Evolutionary conservation across 2,329 filamentous ascomycete genomes (phyloP).

Genomic region (Arthrinium puccinioides): DNA sequence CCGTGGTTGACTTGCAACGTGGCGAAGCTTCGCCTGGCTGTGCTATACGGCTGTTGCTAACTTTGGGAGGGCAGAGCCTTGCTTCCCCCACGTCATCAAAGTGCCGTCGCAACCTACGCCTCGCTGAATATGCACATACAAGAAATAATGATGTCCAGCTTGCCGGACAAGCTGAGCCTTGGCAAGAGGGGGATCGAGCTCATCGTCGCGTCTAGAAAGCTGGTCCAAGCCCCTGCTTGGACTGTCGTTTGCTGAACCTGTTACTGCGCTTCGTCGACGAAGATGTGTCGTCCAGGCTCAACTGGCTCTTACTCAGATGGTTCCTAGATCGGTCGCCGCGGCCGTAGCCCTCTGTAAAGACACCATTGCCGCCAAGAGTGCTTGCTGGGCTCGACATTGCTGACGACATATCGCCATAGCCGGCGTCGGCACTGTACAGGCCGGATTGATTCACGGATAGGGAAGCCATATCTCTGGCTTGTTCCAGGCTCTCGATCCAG

Average conservation of each 20-base stretch:
- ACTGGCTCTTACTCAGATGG: conserved; percentile 53
- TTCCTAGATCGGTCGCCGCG: conserved; percentile 46
- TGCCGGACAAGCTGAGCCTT: too few species aligned
- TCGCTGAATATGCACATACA: conserved; percentile 4
- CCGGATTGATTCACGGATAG: conserved; percentile 62
- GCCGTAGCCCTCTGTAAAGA: conserved; percentile 39
- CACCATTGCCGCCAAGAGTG: conserved; percentile 56
- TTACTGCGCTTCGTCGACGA: conserved; percentile 46
- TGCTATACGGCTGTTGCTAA: too few species aligned
- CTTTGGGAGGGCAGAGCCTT: not conserved
- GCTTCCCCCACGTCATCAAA: conserved; percentile 1
- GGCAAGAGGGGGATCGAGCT: too few species aligned
- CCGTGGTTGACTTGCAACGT: too few species aligned
- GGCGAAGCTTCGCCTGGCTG: too few species aligned
- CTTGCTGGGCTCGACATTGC: conserved; percentile 70
- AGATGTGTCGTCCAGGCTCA: conserved; percentile 42
- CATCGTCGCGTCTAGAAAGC: conserved; percentile 55
- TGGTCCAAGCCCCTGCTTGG: conserved; percentile 86
- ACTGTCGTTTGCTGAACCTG: conserved; percentile 85
- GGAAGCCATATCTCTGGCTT: conserved; percentile 79
- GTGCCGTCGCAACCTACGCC: conserved; percentile 5
- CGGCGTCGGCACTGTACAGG: conserved; percentile 59
- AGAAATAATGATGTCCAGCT: too few species aligned
- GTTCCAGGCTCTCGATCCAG: conserved; percentile 85
- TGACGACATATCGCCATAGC: conserved; percentile 62